A percentile compares a stretch with the other conserved stretches of the same genome.
Evolutionary conservation across 805 yeast genomes (phyloP).

Genomic region (Trichomonascus vanleenenianus): DNA sequence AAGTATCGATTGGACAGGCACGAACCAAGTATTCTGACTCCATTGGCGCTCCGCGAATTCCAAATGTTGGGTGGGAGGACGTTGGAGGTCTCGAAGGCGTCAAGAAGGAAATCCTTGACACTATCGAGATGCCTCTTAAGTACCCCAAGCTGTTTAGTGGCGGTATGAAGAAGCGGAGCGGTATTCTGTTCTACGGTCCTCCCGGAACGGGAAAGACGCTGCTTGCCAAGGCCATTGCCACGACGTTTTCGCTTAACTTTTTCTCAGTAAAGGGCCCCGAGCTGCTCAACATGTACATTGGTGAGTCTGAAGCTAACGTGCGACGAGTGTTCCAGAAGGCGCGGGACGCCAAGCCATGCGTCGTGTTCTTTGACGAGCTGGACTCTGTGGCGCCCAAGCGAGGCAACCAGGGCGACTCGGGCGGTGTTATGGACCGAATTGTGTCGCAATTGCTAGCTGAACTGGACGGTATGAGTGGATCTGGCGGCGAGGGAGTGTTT

Average conservation of each 20-base stretch:
- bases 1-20: conserved; percentile 66
- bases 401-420: conserved; percentile 98
- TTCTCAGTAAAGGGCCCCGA: conserved; percentile 98
- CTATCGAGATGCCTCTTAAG: conserved; percentile 91
- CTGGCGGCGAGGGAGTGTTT: conserved; percentile 83
- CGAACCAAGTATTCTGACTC: conserved; percentile 85
- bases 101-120: conserved; percentile 87
- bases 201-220: conserved; percentile 98
- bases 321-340: conserved; percentile 90
- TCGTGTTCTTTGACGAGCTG: conserved; percentile 92
- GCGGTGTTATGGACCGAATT: conserved; percentile 98
- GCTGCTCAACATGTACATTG: conserved; percentile 92
- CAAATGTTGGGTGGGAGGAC: conserved; percentile 93
- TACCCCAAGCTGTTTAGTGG: conserved; percentile 83
- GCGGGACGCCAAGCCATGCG: conserved; percentile 95
- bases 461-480: conserved; percentile 86
- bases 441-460: conserved; percentile 94
- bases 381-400: conserved; percentile 98
- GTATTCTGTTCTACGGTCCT: conserved; percentile 93
- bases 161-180: conserved; percentile 90
- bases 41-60: conserved; percentile 94
- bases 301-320: conserved; percentile 97
- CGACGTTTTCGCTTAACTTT: conserved; percentile 87
- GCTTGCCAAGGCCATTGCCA: conserved; percentile 94
- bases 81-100: conserved; percentile 91